Base-by-base conservation (phyloP, 2,329 filamentous ascomycete species). In the Penicillium sp. region DNA sequence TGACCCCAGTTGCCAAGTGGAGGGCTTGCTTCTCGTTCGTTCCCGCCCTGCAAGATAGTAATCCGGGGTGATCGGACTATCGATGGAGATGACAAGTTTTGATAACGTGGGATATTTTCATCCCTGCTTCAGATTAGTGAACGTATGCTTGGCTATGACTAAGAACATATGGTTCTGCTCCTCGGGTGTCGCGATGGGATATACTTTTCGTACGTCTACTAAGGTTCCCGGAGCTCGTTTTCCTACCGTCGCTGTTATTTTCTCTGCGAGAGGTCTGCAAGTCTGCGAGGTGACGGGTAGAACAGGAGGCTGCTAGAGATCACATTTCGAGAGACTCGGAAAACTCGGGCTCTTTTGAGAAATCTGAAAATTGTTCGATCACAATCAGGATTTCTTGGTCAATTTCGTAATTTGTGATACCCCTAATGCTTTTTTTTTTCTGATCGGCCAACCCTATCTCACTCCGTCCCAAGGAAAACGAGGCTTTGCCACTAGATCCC, bases 31-130 rank as follows among this genome's bases (percentile, higher is more conserved):
- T 45, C 38, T 53, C 30, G 57, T 33, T 51, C 16, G 16, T 28
- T 48, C 16, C 28, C 46, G 46, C 46, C 28, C 46, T 33, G 46
- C 30, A 51, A n/a, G 46, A 33, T 33, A 35, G 22, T 51, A 22
- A 22, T 22, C 19, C 30, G 19, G 46, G 30, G 46, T 28, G 46
- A 51, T 51, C 46, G 46, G 46, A 51, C 46, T 22, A 30, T 51
- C 28, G 43, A 48, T 51, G 46, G 43, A 48, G 25, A 28, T 28
- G 19, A 55, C 16, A n/a, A 38, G 45, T 59, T 59, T 48, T 25
- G 43, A 59, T 52, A 42, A 59, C 52, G 52, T 59, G 55, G 56
- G 52, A 43, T 25, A 26, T 48, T 51, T 26, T 6, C 43, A 37
- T 49, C 38, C n/a, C 7, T n/a, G 16, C 6, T 51, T 51, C 10